phyloP scores from a whole-genome alignment of 2,329 filamentous ascomycete genomes.

The Phaeosphaeria sp. region DNA sequence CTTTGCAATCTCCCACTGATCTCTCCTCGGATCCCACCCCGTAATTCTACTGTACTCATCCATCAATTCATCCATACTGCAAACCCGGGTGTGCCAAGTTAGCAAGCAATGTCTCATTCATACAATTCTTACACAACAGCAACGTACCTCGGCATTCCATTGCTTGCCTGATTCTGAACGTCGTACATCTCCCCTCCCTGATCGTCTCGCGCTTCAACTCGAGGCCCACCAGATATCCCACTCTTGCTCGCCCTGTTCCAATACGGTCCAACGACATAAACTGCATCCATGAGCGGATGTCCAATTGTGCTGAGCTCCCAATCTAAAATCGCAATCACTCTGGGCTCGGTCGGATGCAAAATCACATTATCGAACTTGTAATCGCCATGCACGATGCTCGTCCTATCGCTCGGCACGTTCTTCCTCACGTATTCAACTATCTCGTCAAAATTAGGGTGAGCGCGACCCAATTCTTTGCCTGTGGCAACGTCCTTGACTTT shows the following conservation, averaged over 20 bases:
- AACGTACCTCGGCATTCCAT: slow-evolving; percentile 74
- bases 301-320: slow-evolving; percentile 98
- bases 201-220: slow-evolving; percentile 27
- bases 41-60: slow-evolving; percentile 70
- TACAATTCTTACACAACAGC: too few species aligned
- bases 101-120: too few species aligned
- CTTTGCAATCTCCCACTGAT: slow-evolving; percentile 44
- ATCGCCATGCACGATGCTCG: slow-evolving; percentile 88
- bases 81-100: too few species aligned
- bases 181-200: slow-evolving; percentile 50
- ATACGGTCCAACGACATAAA: slow-evolving; percentile 71
- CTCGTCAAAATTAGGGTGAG: slow-evolving; percentile 77
- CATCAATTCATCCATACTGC: slow-evolving; percentile 62
- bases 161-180: slow-evolving; percentile 51
- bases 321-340: slow-evolving; percentile 90
- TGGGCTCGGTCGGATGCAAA: slow-evolving; percentile 84
- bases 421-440: slow-evolving; percentile 79
- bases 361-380: slow-evolving; percentile 76
- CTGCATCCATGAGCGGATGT: slow-evolving; percentile 87
- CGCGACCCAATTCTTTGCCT: slow-evolving; percentile 68
- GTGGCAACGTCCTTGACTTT: slow-evolving; percentile 76
- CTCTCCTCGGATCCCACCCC: slow-evolving; percentile 70
- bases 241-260: slow-evolving; percentile 46
- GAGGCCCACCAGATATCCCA: slow-evolving; percentile 47
- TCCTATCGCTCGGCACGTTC: slow-evolving; percentile 70